Evolutionary conservation across 2,329 filamentous ascomycete species (phyloP), one percentile per base, ranked within the genome.

Genomic region (Conoideocrella luteorostrata): DNA sequence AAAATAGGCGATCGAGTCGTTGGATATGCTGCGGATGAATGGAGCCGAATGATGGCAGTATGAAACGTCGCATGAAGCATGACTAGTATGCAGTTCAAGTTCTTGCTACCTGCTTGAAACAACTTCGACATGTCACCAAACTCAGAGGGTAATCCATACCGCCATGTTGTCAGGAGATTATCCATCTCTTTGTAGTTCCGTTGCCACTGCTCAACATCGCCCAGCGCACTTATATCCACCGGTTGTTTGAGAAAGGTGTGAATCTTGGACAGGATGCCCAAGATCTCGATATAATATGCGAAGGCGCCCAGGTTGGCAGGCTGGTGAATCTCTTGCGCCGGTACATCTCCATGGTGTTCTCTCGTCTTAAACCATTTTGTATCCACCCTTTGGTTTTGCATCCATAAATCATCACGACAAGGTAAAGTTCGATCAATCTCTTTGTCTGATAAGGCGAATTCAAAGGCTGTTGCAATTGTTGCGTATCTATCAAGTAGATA

Each of bases 41-140:
- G 89, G 20, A 95, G 74, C 28, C 90, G 82, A 53, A 96, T 95
- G 7, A 95, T 82, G 36, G 89, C 86, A 1, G 88, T 94, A 62
- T 94, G 87, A 57, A 90, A 95, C 1, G 88, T 89, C 4, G 87
- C 85, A 59, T 95, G 90, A 23, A 95, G 72, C 84, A 95, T 95
- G 40, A 95, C 81, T 84, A 89, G 89, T 41, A 84, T 84, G 59
- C 86, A 88, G 57, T 86, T 88, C 38, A 89, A 70, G 33, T 75
- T 75, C 60, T 86, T 88, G 54, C 76, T 77, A 5, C 78, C 79
- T 1, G 80, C 76, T 49, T 82, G 81, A 57, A 90, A 88, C 1
- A 94, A 67, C 49, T 87, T 84, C 37, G 83, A 78, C 69, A 90
- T 86, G 62, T 93, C 91, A 20, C 86, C 82, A 63, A 91, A 94